Evolutionary conservation across 768 basidiomycete genomes (phyloP), one percentile per base, ranked within the genome.

Genomic region (Russula olivacea): DNA sequence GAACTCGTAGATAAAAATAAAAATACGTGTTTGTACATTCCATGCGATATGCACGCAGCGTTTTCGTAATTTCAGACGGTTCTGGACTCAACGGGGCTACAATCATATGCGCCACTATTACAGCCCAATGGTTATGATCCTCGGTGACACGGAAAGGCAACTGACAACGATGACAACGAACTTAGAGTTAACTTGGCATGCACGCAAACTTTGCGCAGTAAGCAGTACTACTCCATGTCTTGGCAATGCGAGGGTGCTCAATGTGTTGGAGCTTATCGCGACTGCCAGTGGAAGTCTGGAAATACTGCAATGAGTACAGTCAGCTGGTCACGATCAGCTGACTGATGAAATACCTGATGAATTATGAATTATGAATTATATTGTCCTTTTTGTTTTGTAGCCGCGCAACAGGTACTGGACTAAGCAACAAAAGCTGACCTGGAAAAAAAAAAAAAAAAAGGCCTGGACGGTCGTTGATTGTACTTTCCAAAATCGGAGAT

Each of bases 321-420:
- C 28, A 9, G 40, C n/a, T 10, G 58, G n/a, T 21, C 49, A 41
- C 50, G 58, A 41, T 53, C 51, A 14, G 51, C 50, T 59, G 59
- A 59, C 51, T 21, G 43, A 21, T 51, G 15, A 40, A 40, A 40
- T 40, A 17, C 5, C 4, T 14, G 12, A 40, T 6, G 4, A 40
- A 40, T 40, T 40, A 36, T 41, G n/a, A 43, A 43, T n/a, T 43
- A 9, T 15, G n/a, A n/a, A n/a, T 28, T 28, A 2, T 28, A 28
- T 28, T n/a, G 28, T 28, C 4, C 28, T 43, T n/a, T 40, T 40
- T 40, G 15, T 40, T 2, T 38, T 38, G 36, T 12, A 40, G 38
- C 5, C 5, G 41, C 17, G n/a, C 43, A 21, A n/a, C n/a, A 45
- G 43, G 38, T 40, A 38, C 38, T 10, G 14, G 1, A 38, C 2